These are phyloP conservation scores for Dunaliella primolecta DNA, from an alignment of 139 green algal genomes.

Conservation along the genomic window DNA sequence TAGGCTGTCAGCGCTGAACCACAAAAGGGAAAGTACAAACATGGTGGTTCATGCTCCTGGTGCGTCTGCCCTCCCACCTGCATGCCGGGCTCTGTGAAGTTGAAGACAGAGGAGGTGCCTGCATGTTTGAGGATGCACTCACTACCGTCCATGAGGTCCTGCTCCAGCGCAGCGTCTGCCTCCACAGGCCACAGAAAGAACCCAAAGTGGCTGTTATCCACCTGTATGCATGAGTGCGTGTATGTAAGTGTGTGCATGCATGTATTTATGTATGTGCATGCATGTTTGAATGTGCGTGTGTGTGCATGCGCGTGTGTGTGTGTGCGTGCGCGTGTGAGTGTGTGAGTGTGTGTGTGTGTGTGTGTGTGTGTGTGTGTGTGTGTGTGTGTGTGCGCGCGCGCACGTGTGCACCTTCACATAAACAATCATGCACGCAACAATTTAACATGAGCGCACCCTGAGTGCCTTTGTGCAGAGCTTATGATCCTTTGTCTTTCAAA, in stretches of 20 bases:
- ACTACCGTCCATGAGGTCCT: conserved; percentile 20
- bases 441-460: not conserved
- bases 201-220: conserved; percentile 41
- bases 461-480: not conserved
- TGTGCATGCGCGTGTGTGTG: conserved; percentile 21
- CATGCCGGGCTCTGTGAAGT: conserved; percentile 43
- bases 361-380: conserved; percentile 12
- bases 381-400: not conserved
- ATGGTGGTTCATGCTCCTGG: not conserved
- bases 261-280: not conserved
- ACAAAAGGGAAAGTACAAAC: not conserved
- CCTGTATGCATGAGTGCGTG: not conserved
- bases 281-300: not conserved
- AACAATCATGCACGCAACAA: too few species aligned
- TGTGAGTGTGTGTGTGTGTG: conserved; percentile 17
- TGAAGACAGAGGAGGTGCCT: conserved; percentile 33
- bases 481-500: not conserved
- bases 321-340: conserved; percentile 15
- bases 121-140: conserved; percentile 41
- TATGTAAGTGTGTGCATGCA: too few species aligned
- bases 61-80: conserved; percentile 17
- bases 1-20: not conserved
- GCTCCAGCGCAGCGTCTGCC: conserved; percentile 30
- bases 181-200: conserved; percentile 51
- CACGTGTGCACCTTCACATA: not conserved